Evolutionary conservation across 2,329 filamentous ascomycete genomes (phyloP).

Genomic region (Fusarium agapanthi): DNA sequence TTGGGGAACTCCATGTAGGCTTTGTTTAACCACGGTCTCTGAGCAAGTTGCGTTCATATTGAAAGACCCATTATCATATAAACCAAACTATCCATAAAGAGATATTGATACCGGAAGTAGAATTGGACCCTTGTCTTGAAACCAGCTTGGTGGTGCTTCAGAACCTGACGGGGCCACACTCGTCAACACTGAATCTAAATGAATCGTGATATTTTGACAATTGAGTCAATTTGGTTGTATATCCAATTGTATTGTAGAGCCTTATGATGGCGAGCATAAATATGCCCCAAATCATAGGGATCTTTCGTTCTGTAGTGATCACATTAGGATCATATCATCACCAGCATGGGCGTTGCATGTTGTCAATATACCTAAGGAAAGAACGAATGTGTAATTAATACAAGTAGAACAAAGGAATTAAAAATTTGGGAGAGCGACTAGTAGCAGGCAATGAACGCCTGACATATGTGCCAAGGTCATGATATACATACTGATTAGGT

Average conservation of each 20-base stretch:
- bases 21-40: background rate
- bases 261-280: background rate
- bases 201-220: no score
- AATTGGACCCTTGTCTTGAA: background rate
- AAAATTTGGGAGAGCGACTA: background rate
- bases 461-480: no score
- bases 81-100: no score
- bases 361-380: background rate
- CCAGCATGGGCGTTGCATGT: background rate
- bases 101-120: background rate
- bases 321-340: background rate
- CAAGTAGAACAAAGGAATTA: no score
- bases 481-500: background rate
- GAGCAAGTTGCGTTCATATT: background rate
- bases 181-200: no score
- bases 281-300: background rate
- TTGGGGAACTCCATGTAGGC: background rate
- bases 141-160: background rate
- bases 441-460: background rate
- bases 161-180: no score
- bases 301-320: background rate
- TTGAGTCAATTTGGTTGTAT: background rate
- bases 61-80: background rate
- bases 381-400: background rate
- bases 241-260: fast-evolving